Evolutionary conservation across 2,329 filamentous ascomycete species (phyloP).

Genomic region (Colletotrichum sojae): DNA sequence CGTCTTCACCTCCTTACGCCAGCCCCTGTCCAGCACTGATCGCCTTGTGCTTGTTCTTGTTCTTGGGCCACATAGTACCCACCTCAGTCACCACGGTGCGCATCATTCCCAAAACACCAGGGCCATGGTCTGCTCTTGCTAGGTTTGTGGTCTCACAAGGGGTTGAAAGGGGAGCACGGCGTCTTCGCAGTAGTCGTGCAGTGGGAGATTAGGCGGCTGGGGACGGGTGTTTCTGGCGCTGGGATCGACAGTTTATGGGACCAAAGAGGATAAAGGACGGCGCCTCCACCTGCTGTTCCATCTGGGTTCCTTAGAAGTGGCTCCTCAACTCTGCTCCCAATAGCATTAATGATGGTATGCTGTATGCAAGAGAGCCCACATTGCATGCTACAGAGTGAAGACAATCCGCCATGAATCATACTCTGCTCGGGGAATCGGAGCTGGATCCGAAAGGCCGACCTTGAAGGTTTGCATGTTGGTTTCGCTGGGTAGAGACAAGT

Average conservation of each 20-base stretch:
- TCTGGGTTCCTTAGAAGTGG: neutral
- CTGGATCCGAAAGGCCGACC: neutral
- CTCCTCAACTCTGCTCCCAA: slow-evolving; percentile 2
- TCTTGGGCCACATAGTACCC: neutral
- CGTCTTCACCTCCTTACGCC: neutral
- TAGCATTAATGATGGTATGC: neutral
- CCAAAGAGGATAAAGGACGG: neutral
- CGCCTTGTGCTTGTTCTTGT: slow-evolving; percentile 6
- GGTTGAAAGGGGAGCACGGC: neutral
- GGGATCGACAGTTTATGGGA: neutral
- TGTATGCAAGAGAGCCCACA: neutral
- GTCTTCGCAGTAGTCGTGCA: neutral
- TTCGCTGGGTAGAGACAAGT: no score
- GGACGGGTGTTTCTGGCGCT: neutral
- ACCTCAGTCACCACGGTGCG: no score
- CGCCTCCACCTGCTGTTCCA: neutral
- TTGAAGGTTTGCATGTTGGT: no score
- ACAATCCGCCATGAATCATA: neutral
- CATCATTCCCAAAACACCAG: neutral
- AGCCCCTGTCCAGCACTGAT: neutral
- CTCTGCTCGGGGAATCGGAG: slow-evolving; percentile 5
- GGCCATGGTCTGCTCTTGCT: neutral
- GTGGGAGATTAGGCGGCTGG: neutral
- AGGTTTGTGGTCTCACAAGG: neutral
- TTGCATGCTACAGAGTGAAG: neutral